Base-by-base conservation (phyloP, 176 grass and related monocot genomes). In the Avena insularis region DNA sequence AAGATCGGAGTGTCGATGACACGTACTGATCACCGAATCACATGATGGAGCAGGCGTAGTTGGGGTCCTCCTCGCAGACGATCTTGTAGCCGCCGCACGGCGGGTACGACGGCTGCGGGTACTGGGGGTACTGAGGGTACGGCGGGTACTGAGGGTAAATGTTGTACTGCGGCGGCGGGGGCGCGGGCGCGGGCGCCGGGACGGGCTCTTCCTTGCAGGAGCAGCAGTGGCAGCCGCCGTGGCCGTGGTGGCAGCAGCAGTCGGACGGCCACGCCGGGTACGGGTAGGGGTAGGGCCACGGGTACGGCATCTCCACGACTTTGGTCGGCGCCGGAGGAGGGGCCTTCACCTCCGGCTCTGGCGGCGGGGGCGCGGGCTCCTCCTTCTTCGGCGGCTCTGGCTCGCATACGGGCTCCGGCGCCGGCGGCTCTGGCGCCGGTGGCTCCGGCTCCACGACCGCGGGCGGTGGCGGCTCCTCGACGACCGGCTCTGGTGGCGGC, bases 201-300 rank as follows among this genome's bases (percentile, higher is more conserved):
- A 56, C 15, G 0, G 87, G 82, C 54, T 87, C 88, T 9, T 89
- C 79, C 81, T 71, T 90, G 79, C 95, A 97, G 49, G 95, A 95
- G 91, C 95, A 97, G 90, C 95, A 92, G 43, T 93, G 95, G 86
- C 95, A 91, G 6, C 86, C 86, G 35, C 90, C 90, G 27, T 94
- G 92, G n/a, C 89, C 90, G 55, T 86, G 80, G 75, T 47, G 27
- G 88, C 91, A 91, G 69, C 74, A 97, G 87, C 95, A 94, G 3
- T 90, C 87, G 40, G 85, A 84, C 36, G 87, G 90, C 79, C 91
- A 78, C 55, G 55, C 29, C 57, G 92, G 90, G 76, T 57, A 86
- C 20, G 89, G 94, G 83, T 85, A 93, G n/a, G 94, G 94, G 67
- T 88, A 90, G 1, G 95, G 94, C 49, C 70, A 91, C 2, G 90